These are phyloP conservation scores for Eudorina sp. DNA, from an alignment of 139 green algal genomes.

Conservation along the genomic window DNA sequence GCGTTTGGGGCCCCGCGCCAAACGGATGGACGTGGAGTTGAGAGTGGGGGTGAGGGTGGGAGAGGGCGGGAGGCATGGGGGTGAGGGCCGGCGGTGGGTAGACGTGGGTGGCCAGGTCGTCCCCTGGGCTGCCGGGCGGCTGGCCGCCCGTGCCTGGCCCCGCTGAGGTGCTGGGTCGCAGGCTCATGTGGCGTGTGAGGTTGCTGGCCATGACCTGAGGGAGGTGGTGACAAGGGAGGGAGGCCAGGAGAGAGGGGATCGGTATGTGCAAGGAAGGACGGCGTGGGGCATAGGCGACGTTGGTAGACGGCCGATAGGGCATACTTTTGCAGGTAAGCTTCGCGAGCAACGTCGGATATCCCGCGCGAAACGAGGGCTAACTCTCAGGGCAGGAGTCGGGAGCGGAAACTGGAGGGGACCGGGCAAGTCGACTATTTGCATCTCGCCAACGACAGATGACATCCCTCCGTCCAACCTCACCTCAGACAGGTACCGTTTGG, in stretches of 20 bases:
- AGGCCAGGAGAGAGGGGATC: neutral
- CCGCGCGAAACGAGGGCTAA: too few relatives aligned
- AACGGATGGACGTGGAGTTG: neutral
- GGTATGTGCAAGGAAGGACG: too few relatives aligned
- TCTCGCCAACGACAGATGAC: too few relatives aligned
- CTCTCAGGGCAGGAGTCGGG: too few relatives aligned
- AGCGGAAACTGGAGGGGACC: too few relatives aligned
- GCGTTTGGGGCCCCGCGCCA: neutral
- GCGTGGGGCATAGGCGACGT: too few relatives aligned
- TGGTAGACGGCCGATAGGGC: too few relatives aligned
- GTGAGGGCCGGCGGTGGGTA: neutral
- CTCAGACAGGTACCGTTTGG: constrained; percentile 27
- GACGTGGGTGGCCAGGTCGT: neutral
- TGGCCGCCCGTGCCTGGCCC: neutral
- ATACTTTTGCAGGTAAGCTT: too few relatives aligned
- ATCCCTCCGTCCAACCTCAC: too few relatives aligned
- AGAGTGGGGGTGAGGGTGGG: neutral
- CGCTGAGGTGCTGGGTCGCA: neutral
- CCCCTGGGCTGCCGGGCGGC: neutral
- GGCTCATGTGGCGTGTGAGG: constrained; percentile 28
- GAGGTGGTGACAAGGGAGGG: neutral
- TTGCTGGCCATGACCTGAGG: constrained; percentile 39
- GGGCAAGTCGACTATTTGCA: too few relatives aligned
- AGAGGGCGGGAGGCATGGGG: neutral
- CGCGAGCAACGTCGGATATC: too few relatives aligned